A percentile compares a stretch with the other conserved stretches of the same genome.
phyloP scores from a whole-genome alignment of 1,284 basidiomycete genomes.

The Fomes fomentarius region DNA sequence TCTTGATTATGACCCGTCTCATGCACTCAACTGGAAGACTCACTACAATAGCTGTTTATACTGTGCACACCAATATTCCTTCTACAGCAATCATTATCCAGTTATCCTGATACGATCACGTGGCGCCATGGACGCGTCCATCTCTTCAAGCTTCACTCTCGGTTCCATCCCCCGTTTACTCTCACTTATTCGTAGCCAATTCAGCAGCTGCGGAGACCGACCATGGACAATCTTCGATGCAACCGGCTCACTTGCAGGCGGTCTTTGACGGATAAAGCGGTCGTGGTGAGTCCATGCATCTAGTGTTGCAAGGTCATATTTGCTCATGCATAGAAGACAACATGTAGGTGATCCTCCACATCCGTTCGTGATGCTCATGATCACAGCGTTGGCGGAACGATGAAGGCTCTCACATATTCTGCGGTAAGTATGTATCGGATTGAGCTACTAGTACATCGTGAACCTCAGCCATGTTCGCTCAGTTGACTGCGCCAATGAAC shows the following conservation, averaged over 20 bases:
- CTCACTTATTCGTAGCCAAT: neutral
- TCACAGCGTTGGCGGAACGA: constrained; percentile 34
- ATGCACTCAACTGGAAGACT: neutral
- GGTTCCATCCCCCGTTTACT: neutral
- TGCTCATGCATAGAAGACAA: constrained; percentile 29
- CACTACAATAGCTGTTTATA: neutral
- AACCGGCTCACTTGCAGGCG: constrained; percentile 75
- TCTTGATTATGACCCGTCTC: constrained; percentile 13
- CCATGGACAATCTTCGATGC: constrained; percentile 60
- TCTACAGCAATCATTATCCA: neutral
- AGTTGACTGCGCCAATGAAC: constrained; percentile 85
- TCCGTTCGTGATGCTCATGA: neutral
- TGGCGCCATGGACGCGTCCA: neutral
- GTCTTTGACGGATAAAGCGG: constrained; percentile 71
- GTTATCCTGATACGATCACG: constrained; percentile 4
- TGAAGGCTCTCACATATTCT: constrained; percentile 81
- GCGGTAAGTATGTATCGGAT: constrained; percentile 48
- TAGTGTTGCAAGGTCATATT: neutral
- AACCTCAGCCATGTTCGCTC: neutral
- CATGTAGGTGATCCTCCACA: constrained; percentile 32
- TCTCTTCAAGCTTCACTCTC: neutral
- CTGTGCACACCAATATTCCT: neutral
- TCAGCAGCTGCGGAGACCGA: constrained; percentile 36
- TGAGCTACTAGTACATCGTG: neutral
- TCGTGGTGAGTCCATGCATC: constrained; percentile 61